Evolutionary conservation across 2,329 filamentous ascomycete genomes (phyloP).

Genomic region (Graphilbum sp.): DNA sequence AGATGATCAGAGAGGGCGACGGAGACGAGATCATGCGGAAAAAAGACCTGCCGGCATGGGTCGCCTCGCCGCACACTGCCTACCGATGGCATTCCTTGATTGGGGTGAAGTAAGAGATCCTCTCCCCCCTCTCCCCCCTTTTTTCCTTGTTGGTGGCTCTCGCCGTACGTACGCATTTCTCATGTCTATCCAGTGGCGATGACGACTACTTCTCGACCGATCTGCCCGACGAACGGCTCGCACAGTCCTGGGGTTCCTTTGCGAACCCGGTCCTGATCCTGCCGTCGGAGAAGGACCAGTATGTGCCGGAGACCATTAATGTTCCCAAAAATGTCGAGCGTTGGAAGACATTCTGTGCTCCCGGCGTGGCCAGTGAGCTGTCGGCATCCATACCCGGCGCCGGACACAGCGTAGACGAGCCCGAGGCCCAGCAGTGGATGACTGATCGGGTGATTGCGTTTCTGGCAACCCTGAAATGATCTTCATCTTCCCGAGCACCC

Average conservation of each 20-base stretch:
- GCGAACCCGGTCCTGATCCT: constrained; percentile 45
- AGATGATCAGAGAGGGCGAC: constrained; percentile 37
- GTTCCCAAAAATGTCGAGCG: constrained; percentile 37
- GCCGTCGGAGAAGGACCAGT: constrained; percentile 50
- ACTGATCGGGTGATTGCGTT: constrained; percentile 30
- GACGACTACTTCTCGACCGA: constrained; percentile 86
- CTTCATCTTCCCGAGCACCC: too few relatives aligned
- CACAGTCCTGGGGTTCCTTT: constrained; percentile 48
- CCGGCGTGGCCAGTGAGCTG: constrained; percentile 28
- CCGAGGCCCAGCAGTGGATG: constrained; percentile 31
- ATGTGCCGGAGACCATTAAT: constrained; percentile 40
- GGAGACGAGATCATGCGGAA: constrained; percentile 36
- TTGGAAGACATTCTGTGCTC: constrained; percentile 33
- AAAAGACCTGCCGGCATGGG: constrained; percentile 22
- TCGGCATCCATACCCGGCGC: constrained; percentile 37
- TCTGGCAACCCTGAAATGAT: constrained; percentile 14
- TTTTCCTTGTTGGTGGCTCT: too few relatives aligned
- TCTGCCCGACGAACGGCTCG: constrained; percentile 38
- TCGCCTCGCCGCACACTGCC: constrained; percentile 32
- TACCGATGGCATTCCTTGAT: constrained; percentile 34
- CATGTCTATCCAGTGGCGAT: too few relatives aligned
- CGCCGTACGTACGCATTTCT: too few relatives aligned
- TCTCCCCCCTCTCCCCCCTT: not conserved
- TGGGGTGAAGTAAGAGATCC: constrained; percentile 27
- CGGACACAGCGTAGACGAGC: constrained; percentile 30